Conservation (phyloP, 768 basidiomycete genomes). For the Suillus americanus region DNA sequence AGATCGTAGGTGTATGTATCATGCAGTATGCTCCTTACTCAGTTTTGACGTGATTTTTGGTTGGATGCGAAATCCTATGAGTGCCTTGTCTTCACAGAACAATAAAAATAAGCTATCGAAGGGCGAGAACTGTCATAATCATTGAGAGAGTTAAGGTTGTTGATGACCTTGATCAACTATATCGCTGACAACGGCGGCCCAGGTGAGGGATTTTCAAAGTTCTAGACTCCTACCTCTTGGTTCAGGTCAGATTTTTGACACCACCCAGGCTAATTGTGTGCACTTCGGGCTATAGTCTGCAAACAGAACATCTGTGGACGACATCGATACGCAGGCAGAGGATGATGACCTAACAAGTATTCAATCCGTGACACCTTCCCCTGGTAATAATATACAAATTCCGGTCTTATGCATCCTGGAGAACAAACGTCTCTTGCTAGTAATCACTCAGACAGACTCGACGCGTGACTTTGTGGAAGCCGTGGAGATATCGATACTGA, state of each 20-base stretch:
- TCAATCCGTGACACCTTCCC: neutral
- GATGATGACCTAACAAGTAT: neutral
- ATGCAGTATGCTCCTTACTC: neutral
- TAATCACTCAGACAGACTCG: neutral
- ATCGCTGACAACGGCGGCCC: neutral
- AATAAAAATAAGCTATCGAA: neutral
- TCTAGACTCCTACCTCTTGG: neutral
- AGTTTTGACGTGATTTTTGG: neutral
- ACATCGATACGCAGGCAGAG: neutral
- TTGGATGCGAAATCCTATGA: neutral
- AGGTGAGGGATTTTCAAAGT: neutral
- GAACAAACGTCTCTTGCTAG: neutral
- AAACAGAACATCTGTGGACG: neutral
- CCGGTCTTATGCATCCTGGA: neutral
- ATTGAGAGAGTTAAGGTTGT: neutral
- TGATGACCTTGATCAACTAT: neutral
- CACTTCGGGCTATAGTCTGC: neutral
- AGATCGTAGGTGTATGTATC: neutral
- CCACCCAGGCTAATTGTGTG: neutral
- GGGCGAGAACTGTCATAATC: neutral
- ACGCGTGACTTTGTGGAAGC: slow-evolving; percentile 1
- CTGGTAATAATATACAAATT: neutral
- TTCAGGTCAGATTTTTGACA: neutral
- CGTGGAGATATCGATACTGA: slow-evolving; percentile 31
- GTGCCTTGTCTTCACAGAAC: too few species aligned